A percentile compares a stretch with the other conserved stretches of the same genome.
phyloP scores from a whole-genome alignment of 176 grass and related monocot species.

The Aegilops bicornis region DNA sequence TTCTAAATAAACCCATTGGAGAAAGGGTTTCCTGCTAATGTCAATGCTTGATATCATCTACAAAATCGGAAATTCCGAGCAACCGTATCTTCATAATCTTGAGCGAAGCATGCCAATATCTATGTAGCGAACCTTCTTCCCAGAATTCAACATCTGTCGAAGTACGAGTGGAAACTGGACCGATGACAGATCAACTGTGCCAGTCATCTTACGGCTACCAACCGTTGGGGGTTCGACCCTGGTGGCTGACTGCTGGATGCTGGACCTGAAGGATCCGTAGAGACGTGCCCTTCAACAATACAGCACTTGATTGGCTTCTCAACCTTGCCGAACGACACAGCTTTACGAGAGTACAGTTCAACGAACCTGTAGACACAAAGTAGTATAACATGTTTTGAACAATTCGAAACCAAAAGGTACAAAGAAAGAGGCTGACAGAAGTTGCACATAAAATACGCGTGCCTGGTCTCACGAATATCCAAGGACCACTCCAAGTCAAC shows the following conservation, averaged over 20 bases:
- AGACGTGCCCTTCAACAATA: constrained; percentile 24
- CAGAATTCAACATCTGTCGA: neutral
- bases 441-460: neutral
- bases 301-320: constrained; percentile 59
- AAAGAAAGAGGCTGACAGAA: neutral
- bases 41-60: neutral
- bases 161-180: neutral
- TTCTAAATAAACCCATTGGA: neutral
- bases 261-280: constrained; percentile 19
- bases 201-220: constrained; percentile 28
- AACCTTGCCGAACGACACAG: constrained; percentile 57
- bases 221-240: constrained; percentile 14
- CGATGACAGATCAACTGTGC: neutral
- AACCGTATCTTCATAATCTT: neutral
- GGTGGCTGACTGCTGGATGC: neutral
- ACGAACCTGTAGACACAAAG: constrained; percentile 46
- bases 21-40: neutral
- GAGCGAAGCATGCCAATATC: neutral
- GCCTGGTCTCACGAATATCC: neutral
- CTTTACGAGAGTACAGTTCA: constrained; percentile 50
- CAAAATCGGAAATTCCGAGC: neutral
- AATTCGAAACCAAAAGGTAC: neutral
- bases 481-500: neutral
- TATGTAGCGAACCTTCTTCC: neutral
- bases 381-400: constrained; percentile 12